Conservation (phyloP, 257 asterid genomes). For the Nicotiana tabacum region DNA sequence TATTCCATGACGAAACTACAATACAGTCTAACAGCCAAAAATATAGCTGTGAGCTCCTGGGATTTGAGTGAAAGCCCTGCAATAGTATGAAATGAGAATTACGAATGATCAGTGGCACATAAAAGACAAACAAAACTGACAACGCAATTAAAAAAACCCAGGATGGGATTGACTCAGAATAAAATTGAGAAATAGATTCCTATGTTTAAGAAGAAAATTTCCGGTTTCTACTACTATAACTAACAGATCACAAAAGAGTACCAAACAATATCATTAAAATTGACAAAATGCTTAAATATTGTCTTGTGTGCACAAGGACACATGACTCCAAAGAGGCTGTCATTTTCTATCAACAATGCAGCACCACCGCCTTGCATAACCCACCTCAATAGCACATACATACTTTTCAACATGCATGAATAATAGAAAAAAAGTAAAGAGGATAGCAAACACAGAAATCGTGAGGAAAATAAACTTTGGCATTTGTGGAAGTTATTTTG, state of each 20-base stretch:
- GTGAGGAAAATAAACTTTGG: background rate
- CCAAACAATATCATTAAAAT: background rate
- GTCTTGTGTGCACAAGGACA: background rate
- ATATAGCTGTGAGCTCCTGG: constrained; percentile 91
- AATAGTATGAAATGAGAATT: background rate
- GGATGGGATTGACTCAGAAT: background rate
- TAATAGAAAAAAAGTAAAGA: background rate
- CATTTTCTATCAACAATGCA: background rate
- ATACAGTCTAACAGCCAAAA: constrained; percentile 88
- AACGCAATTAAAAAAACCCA: background rate
- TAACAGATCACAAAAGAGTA: background rate
- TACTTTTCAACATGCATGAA: background rate
- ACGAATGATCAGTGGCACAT: background rate
- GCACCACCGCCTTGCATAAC: background rate
- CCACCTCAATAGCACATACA: background rate
- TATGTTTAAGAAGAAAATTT: background rate
- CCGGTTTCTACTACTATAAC: background rate
- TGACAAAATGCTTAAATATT: background rate
- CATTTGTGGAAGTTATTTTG: background rate
- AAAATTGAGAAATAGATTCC: background rate
- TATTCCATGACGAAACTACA: constrained; percentile 97
- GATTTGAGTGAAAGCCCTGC: constrained; percentile 91
- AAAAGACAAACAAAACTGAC: background rate
- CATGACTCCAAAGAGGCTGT: background rate
- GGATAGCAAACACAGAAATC: background rate